Evolutionary conservation across 1,284 basidiomycete species (phyloP).

Genomic region (Testicularia cyperi): DNA sequence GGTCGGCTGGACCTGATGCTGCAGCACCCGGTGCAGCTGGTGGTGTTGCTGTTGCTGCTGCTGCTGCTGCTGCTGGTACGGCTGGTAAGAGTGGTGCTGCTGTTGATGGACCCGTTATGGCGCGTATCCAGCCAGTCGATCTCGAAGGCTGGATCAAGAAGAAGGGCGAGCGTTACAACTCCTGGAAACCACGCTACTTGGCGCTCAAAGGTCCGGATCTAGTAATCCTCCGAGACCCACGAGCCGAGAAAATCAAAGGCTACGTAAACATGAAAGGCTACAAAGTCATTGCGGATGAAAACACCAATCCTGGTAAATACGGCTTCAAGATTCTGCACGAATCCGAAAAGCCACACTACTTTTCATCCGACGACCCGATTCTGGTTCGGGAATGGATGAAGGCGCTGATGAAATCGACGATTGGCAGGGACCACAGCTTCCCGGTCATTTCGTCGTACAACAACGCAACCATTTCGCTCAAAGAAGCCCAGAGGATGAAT

Average conservation of each 20-base stretch:
- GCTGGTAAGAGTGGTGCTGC: conserved; percentile 9
- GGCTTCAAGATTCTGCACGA: conserved; percentile 94
- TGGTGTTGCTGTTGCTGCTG: conserved; percentile 20
- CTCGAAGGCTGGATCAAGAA: conserved; percentile 83
- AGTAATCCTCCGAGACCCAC: conserved; percentile 46
- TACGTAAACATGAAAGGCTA: conserved; percentile 90
- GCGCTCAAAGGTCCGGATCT: conserved; percentile 82
- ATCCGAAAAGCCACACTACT: conserved; percentile 81
- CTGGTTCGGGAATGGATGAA: conserved; percentile 97
- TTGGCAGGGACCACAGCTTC: conserved; percentile 67
- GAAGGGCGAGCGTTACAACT: conserved; percentile 87
- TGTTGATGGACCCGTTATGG: conserved; percentile 43
- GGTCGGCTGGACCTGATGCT: conserved; percentile 18
- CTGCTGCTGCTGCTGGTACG: conserved; percentile 33
- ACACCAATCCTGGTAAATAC: conserved; percentile 85
- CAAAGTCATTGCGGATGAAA: conserved; percentile 90
- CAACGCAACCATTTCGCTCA: conserved; percentile 91
- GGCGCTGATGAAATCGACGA: conserved; percentile 97
- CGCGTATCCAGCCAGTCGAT: conserved; percentile 55
- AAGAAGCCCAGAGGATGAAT: conserved; percentile 92
- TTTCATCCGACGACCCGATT: conserved; percentile 83
- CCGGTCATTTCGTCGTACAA: conserved; percentile 96
- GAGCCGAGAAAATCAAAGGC: conserved; percentile 75
- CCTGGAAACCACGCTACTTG: conserved; percentile 90
- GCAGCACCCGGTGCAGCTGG: background rate